These are phyloP conservation scores for Termitomyces sp. DNA, from an alignment of 768 basidiomycete genomes.

Conservation along the genomic window DNA sequence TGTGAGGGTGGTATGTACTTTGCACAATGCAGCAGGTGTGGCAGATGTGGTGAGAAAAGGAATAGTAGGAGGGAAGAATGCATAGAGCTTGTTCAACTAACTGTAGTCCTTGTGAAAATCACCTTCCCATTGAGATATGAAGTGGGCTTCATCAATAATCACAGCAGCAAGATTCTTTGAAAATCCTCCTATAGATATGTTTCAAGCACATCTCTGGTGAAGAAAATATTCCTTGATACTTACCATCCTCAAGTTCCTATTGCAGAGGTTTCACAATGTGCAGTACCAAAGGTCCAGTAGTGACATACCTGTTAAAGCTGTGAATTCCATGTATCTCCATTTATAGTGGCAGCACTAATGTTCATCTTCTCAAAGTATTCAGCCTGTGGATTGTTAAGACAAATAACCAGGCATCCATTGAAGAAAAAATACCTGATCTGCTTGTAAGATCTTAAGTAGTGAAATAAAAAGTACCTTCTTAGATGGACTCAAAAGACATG, in stretches of 20 bases:
- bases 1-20: slow-evolving; percentile 23
- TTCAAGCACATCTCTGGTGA: slow-evolving; percentile 38
- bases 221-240: slow-evolving; percentile 26
- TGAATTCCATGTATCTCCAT: slow-evolving; percentile 29
- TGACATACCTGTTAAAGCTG: slow-evolving; percentile 24
- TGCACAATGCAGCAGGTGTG: slow-evolving; percentile 16
- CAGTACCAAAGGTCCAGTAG: not conserved
- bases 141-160: slow-evolving; percentile 33
- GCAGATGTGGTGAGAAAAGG: slow-evolving; percentile 20
- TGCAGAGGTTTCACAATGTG: not conserved
- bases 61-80: slow-evolving; percentile 24
- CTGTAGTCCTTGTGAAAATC: slow-evolving; percentile 23
- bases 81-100: slow-evolving; percentile 19
- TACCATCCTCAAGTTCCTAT: slow-evolving; percentile 21
- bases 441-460: slow-evolving; percentile 32
- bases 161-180: slow-evolving; percentile 20
- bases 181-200: slow-evolving; percentile 20
- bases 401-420: not conserved
- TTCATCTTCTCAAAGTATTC: slow-evolving; percentile 24
- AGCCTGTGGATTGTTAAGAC: slow-evolving; percentile 11
- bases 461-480: slow-evolving; percentile 30
- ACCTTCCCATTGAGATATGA: no score
- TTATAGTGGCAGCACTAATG: slow-evolving; percentile 28
- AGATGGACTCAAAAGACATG: slow-evolving; percentile 18
- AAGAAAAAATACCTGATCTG: slow-evolving; percentile 26